Percentiles rank a stretch among this genome's conserved stretches.
phyloP scores from a whole-genome alignment of 768 basidiomycete genomes.

The Suillus brevipes region DNA sequence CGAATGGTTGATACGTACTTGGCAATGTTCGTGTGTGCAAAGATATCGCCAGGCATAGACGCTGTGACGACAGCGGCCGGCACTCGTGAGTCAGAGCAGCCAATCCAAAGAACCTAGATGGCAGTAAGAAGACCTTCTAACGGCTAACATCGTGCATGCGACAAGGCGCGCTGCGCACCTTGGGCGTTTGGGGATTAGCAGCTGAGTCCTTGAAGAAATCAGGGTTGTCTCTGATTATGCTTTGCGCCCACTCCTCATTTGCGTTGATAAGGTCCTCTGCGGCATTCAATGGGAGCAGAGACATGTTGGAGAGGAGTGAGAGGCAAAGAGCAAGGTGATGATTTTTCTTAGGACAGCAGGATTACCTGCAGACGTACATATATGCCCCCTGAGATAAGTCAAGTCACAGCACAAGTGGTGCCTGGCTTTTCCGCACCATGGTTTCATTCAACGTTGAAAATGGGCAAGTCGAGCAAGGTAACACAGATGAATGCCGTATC shows the following conservation, averaged over 20 bases:
- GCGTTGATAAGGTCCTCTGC: slow-evolving; percentile 34
- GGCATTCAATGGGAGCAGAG: not conserved
- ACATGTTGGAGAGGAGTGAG: not conserved
- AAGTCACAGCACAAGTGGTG: too few relatives aligned
- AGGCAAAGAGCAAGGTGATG: not conserved
- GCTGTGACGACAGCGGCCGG: slow-evolving; percentile 78
- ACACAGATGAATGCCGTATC: too few relatives aligned
- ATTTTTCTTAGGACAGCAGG: not conserved
- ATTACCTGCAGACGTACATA: too few relatives aligned
- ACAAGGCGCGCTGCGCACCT: slow-evolving; percentile 41
- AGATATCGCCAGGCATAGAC: slow-evolving; percentile 75
- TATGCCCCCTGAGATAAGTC: too few relatives aligned
- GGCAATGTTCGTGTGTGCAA: slow-evolving; percentile 87
- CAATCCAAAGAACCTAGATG: slow-evolving; percentile 72
- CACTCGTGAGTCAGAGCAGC: slow-evolving; percentile 84
- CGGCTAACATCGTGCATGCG: not conserved
- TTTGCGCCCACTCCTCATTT: slow-evolving; percentile 72
- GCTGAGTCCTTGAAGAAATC: slow-evolving; percentile 62
- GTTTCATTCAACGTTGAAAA: too few relatives aligned
- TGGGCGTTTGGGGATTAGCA: slow-evolving; percentile 59
- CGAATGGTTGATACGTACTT: slow-evolving; percentile 54
- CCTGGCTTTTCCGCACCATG: too few relatives aligned
- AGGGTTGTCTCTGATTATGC: slow-evolving; percentile 55
- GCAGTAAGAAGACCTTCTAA: not conserved
- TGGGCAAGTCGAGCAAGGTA: too few relatives aligned